A percentile compares a stretch with the other conserved stretches of the same genome.
phyloP scores from a whole-genome alignment of 768 basidiomycete genomes.

The Mrakia blollopis region DNA sequence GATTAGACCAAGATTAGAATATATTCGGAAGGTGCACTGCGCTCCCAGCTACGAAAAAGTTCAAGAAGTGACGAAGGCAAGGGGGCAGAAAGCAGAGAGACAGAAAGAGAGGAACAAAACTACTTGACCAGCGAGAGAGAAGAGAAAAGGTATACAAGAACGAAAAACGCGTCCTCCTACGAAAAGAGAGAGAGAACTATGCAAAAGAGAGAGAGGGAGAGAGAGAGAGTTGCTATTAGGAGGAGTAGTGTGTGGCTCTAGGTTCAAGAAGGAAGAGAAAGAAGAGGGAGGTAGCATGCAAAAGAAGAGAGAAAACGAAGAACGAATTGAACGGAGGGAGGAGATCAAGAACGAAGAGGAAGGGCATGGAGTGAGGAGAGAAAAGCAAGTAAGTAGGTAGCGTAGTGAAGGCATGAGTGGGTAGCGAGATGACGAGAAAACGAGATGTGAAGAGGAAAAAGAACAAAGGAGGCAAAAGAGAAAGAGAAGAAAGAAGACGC shows the following conservation, averaged over 20 bases:
- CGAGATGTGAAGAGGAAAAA: slow-evolving; percentile 5
- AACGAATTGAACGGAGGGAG: slow-evolving; percentile 11
- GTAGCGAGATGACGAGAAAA: background rate
- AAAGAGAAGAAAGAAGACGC: background rate
- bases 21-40: too few species aligned
- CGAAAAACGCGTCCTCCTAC: too few species aligned
- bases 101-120: too few species aligned
- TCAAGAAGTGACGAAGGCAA: too few species aligned
- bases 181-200: too few species aligned
- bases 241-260: too few species aligned
- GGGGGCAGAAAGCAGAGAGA: background rate
- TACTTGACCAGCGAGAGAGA: too few species aligned
- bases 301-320: slow-evolving; percentile 22
- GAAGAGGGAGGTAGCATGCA: background rate
- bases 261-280: background rate
- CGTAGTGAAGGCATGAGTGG: background rate
- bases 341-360: background rate
- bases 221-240: too few species aligned
- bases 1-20: too few species aligned
- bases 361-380: background rate
- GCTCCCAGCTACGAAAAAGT: too few species aligned
- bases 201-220: too few species aligned
- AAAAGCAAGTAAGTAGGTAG: background rate
- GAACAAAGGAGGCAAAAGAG: slow-evolving; percentile 2
- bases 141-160: too few species aligned